Percentiles rank a stretch among this genome's conserved stretches.
phyloP scores from a whole-genome alignment of 495 filamentous ascomycete species.

The Bryoglossum gracile region DNA sequence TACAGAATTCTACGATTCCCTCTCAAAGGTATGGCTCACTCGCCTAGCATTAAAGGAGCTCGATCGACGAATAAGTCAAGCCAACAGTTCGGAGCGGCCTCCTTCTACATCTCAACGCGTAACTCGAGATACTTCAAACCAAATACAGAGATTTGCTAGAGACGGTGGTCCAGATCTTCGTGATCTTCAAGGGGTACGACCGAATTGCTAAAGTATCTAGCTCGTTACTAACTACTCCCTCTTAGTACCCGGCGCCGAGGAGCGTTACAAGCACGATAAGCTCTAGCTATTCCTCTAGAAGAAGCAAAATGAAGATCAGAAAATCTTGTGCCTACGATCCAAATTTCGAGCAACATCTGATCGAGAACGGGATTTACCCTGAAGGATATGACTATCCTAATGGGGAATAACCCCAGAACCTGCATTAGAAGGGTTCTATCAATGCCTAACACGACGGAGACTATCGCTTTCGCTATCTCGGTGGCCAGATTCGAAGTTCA shows the following conservation, averaged over 20 bases:
- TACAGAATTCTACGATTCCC: constrained; percentile 30
- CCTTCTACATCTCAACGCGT: too few relatives aligned
- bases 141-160: constrained; percentile 13
- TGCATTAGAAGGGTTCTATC: constrained; percentile 26
- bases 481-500: too few relatives aligned
- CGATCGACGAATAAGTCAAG: constrained; percentile 26
- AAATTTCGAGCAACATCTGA: constrained; percentile 31
- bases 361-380: constrained; percentile 29
- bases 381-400: constrained; percentile 18
- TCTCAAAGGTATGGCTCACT: constrained; percentile 30
- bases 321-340: constrained; percentile 25
- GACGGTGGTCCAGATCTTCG: constrained; percentile 13
- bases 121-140: constrained; percentile 5
- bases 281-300: background rate
- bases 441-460: constrained; percentile 25
- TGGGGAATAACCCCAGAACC: constrained; percentile 23
- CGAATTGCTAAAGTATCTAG: constrained; percentile 8
- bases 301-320: constrained; percentile 8
- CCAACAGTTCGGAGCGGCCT: constrained; percentile 5
- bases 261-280: background rate
- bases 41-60: constrained; percentile 30
- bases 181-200: constrained; percentile 15
- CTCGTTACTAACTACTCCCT: constrained; percentile 2
- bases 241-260: background rate
- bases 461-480: constrained; percentile 34